A percentile compares a stretch with the other conserved stretches of the same genome.
Evolutionary conservation across 495 filamentous ascomycete species (phyloP).

Genomic region (Trypethelium eluteriae): DNA sequence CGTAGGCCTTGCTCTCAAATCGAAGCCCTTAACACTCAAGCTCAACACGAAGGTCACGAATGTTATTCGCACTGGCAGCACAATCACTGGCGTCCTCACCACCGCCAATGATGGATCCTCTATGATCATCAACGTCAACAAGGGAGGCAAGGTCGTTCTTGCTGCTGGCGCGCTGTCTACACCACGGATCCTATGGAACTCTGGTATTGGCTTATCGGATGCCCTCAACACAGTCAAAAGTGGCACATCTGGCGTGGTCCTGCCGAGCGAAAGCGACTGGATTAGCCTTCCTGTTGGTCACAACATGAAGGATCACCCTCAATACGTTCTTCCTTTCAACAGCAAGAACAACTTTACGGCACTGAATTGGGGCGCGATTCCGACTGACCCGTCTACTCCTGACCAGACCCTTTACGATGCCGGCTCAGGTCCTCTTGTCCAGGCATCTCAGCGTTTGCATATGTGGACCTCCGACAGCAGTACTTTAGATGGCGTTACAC

Average conservation of each 20-base stretch:
- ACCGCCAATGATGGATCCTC: neutral
- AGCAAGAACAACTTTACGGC: neutral
- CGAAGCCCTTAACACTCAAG: conserved; percentile 1
- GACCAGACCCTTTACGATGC: conserved; percentile 12
- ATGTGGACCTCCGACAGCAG: conserved; percentile 24
- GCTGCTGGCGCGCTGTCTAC: conserved; percentile 12
- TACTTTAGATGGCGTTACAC: conserved; percentile 14
- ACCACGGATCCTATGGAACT: conserved; percentile 10
- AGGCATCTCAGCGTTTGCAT: conserved; percentile 23
- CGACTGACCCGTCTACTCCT: neutral
- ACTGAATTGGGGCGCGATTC: neutral
- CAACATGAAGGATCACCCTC: conserved; percentile 12
- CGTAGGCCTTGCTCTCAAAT: conserved; percentile 7
- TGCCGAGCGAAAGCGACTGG: conserved; percentile 11
- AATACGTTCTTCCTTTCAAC: neutral
- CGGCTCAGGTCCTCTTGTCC: conserved; percentile 19
- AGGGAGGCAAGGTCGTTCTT: conserved; percentile 15
- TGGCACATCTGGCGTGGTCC: conserved; percentile 10
- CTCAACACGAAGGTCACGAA: conserved; percentile 15
- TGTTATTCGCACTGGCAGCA: conserved; percentile 8
- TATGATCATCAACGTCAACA: conserved; percentile 13
- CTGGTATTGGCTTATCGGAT: conserved; percentile 12
- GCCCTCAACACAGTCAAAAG: conserved; percentile 9
- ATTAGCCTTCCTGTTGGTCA: conserved; percentile 9
- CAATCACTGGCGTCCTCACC: conserved; percentile 10